Conservation (phyloP, 192 early-diverging fungal genomes). For the Umbelopsis sp. region DNA sequence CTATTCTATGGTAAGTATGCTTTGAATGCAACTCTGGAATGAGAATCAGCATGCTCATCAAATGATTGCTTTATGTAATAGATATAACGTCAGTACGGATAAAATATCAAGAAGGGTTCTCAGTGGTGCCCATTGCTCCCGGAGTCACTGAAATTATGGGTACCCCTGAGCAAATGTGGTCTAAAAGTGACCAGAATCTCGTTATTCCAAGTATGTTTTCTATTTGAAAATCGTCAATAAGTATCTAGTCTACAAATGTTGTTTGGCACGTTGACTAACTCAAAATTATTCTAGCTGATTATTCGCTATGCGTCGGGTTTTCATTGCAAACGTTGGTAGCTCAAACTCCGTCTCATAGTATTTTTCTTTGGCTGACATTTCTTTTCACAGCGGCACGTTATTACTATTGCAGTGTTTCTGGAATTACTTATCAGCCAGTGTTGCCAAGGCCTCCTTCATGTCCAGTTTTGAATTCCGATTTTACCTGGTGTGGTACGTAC, state of each 20-base stretch:
- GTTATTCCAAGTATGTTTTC: conserved; percentile 29
- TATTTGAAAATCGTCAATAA: neutral
- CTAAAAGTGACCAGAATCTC: conserved; percentile 23
- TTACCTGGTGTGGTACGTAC: conserved; percentile 41
- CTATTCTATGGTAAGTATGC: conserved; percentile 26
- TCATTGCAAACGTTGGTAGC: conserved; percentile 43
- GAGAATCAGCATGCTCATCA: neutral
- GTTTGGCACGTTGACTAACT: neutral
- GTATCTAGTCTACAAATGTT: conserved; percentile 1
- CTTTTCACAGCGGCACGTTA: conserved; percentile 35
- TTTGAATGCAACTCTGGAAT: neutral
- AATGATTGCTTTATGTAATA: neutral
- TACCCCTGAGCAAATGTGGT: conserved; percentile 33
- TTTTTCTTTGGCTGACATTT: conserved; percentile 11
- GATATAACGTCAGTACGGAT: conserved; percentile 34
- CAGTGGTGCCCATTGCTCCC: conserved; percentile 18
- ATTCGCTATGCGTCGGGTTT: conserved; percentile 42
- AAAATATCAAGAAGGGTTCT: conserved; percentile 45
- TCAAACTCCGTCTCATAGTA: neutral
- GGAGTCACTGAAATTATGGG: conserved; percentile 28
- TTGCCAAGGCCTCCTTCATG: conserved; percentile 48
- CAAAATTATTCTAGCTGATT: conserved; percentile 27
- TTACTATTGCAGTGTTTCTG: conserved; percentile 48
- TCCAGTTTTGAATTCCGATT: conserved; percentile 46
- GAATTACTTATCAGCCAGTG: conserved; percentile 45